phyloP scores from a whole-genome alignment of 1,284 basidiomycete species.

The Exobasidium cylindrosporum region DNA sequence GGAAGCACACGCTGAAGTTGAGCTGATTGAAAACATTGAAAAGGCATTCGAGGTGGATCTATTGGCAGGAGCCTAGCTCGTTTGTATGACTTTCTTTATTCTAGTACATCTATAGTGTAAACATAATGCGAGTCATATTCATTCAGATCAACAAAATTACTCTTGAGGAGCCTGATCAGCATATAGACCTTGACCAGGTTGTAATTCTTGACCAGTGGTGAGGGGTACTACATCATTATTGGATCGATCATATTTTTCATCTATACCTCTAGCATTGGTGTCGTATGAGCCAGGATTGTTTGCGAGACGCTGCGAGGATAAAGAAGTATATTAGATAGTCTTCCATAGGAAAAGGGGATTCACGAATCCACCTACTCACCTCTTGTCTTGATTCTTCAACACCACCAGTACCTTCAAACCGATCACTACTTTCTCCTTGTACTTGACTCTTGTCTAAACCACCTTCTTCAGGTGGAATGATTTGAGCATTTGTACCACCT shows the following conservation, averaged over 20 bases:
- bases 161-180: constrained; percentile 23
- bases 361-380: too few species aligned
- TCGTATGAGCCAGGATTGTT: constrained; percentile 39
- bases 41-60: constrained; percentile 14
- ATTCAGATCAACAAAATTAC: background rate
- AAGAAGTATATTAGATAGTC: too few species aligned
- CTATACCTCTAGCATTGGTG: constrained; percentile 19
- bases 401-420: constrained; percentile 39
- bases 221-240: constrained; percentile 33
- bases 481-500: constrained; percentile 39
- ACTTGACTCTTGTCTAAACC: constrained; percentile 31
- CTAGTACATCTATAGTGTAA: background rate
- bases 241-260: constrained; percentile 28
- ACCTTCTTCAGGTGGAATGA: constrained; percentile 42
- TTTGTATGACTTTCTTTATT: background rate
- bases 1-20: constrained; percentile 7
- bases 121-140: background rate
- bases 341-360: too few species aligned
- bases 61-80: constrained; percentile 6
- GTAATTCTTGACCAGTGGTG: constrained; percentile 37
- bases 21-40: constrained; percentile 11
- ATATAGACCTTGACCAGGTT: constrained; percentile 31
- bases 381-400: constrained; percentile 40
- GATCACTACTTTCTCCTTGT: constrained; percentile 33
- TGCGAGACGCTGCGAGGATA: constrained; percentile 16